Evolutionary conservation across 2,329 filamentous ascomycete genomes (phyloP), one percentile per base, ranked within the genome.

Genomic region (Paraphaeosphaeria minitans): DNA sequence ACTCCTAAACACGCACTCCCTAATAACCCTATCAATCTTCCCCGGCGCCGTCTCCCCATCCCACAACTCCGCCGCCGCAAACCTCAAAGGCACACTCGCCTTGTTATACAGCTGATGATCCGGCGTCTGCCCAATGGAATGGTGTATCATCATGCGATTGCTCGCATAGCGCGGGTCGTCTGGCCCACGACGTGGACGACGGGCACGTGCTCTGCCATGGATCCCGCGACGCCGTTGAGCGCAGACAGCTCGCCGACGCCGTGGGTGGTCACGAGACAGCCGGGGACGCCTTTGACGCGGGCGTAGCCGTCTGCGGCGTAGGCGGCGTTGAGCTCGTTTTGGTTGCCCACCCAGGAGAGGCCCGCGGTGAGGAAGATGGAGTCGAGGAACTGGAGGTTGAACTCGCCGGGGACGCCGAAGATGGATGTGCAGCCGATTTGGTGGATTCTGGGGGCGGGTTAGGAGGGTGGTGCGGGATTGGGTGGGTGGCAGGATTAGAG

Each of bases 251-350:
- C 80, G 21, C 73, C 86, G 1, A 88, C 85, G 4, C 85, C 86
- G 65, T 86, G 86, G 0, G 85, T 87, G 0, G 86, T 88, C 33
- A 87, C 75, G 8, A 86, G 66, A 53, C 77, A 78, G 9, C 79
- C 79, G 3, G 78, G 77, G 7, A 83, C 72, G 6, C 82, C 82
- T 61, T 84, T 85, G 58, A 85, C 78, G 13, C 85, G 76, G 3
- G 82, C 80, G 62, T 87, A 87, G 1, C 83, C 85, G 61, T 87
- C 85, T 2, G 83, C 82, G 0, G 84, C 83, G 59, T 86, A 86
- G 2, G 78, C 83, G 3, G 82, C 82, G 61, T 86, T 86, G 49
- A 87, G 79, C 69, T 87, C 85, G 63, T 87, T 87, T 55, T 80
- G 78, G 60, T 83, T 86, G 59, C 84, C 84, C 12, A 83, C 79